Evolutionary conservation across 176 grass and related monocot species (phyloP).

Genomic region (Cenchrus fungigraminus): DNA sequence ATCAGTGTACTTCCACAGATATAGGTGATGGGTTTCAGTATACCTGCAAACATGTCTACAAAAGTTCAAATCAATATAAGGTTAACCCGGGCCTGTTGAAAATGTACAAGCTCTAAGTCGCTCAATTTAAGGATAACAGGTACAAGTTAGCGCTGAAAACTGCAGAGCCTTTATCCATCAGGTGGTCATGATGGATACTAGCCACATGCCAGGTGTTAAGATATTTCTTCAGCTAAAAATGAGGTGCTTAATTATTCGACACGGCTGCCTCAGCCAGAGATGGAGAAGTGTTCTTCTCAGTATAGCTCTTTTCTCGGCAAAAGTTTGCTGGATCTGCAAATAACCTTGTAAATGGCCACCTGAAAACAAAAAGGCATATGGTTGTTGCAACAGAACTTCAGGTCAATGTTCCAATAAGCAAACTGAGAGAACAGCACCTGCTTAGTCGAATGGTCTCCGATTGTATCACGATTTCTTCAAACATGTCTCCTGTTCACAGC

Average conservation of each 20-base stretch:
- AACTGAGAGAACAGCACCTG: constrained; percentile 46
- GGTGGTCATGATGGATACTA: constrained; percentile 40
- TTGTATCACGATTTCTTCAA: constrained; percentile 67
- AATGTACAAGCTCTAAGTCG: constrained; percentile 29
- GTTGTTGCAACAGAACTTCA: constrained; percentile 14
- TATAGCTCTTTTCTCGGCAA: constrained; percentile 38
- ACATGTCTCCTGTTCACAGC: constrained; percentile 47
- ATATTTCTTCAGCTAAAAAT: constrained; percentile 43
- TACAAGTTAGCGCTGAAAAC: constrained; percentile 35
- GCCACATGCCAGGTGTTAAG: constrained; percentile 45
- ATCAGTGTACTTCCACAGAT: constrained; percentile 17
- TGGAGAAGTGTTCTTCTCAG: constrained; percentile 33
- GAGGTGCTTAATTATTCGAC: constrained; percentile 9
- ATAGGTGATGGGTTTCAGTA: neutral
- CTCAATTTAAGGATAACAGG: constrained; percentile 15
- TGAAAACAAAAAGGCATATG: constrained; percentile 42
- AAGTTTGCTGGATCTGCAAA: constrained; percentile 64
- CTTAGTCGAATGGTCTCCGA: constrained; percentile 53
- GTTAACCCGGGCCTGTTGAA: neutral
- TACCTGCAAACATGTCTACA: constrained; percentile 3
- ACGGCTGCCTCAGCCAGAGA: constrained; percentile 33
- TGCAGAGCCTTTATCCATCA: neutral
- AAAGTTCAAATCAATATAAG: constrained; percentile 20
- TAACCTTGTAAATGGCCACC: constrained; percentile 54
- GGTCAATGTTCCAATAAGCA: constrained; percentile 3